Percentiles rank a stretch among this genome's conserved stretches.
Conservation (phyloP, 208 protist species). For the Trypanosoma cruzi region DNA sequence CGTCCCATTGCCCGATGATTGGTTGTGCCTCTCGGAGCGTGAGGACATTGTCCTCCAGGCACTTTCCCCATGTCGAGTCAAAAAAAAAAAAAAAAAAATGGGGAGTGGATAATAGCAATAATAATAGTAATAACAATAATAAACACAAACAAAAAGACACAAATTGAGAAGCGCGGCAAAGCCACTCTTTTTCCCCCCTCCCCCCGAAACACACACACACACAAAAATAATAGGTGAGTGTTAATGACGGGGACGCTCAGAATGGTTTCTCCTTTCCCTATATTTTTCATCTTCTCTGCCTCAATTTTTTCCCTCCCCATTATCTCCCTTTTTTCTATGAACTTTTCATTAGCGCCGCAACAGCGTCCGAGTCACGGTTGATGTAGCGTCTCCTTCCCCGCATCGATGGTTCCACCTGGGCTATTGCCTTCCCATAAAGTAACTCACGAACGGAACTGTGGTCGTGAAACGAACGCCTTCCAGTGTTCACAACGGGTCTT, state of each 20-base stretch:
- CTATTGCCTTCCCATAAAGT: conserved; percentile 43
- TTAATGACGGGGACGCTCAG: no score
- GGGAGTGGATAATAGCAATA: no score
- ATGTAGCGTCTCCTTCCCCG: conserved; percentile 25
- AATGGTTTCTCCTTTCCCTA: neutral
- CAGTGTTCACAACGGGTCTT: conserved; percentile 35
- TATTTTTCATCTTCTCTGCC: neutral
- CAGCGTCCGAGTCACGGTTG: conserved; percentile 25
- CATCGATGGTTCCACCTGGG: conserved; percentile 5
- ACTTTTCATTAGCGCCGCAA: conserved; percentile 23
- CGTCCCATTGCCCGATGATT: neutral
- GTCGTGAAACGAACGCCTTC: conserved; percentile 49
- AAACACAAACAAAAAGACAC: no score
- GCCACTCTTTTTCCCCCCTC: neutral
- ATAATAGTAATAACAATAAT: no score
- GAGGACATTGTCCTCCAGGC: conserved; percentile 34
- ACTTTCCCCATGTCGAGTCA: neutral
- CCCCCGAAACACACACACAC: neutral
- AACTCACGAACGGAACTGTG: conserved; percentile 67
- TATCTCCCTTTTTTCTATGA: conserved; percentile 15
- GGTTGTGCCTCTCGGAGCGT: conserved; percentile 24
- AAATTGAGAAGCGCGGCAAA: no score
- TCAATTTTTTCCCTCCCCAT: neutral
- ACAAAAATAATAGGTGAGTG: no score
- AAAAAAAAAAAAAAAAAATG: neutral